Conservation (phyloP, 768 basidiomycete species). For the Sporobolomyces pararoseus region DNA sequence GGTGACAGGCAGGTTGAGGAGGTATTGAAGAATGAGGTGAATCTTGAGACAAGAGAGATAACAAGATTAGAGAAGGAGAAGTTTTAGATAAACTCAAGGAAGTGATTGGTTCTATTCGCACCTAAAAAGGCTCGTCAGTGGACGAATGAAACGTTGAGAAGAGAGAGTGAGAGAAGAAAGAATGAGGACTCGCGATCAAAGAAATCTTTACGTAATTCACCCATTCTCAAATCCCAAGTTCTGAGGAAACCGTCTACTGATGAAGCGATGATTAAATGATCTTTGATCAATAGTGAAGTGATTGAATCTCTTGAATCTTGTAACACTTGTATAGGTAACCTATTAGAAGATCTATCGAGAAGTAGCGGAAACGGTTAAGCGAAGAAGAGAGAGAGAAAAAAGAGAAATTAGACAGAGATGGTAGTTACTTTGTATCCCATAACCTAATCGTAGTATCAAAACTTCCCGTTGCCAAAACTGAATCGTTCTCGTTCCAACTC, state of each 20-base stretch:
- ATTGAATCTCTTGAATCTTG: constrained; percentile 85
- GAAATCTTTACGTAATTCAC: constrained; percentile 80
- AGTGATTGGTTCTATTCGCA: constrained; percentile 70
- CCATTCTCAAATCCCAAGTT: constrained; percentile 91
- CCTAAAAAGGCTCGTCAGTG: neutral
- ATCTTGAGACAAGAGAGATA: constrained; percentile 59
- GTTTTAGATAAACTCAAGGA: constrained; percentile 76
- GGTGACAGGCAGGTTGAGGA: constrained; percentile 59
- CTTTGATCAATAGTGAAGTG: constrained; percentile 67
- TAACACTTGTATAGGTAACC: constrained; percentile 83
- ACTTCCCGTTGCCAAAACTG: constrained; percentile 80
- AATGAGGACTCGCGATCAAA: constrained; percentile 63
- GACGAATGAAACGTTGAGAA: neutral
- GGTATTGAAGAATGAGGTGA: neutral
- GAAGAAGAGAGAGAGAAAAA: neutral
- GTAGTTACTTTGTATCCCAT: constrained; percentile 79
- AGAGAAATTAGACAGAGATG: constrained; percentile 17
- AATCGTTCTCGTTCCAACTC: constrained; percentile 82
- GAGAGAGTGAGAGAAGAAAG: neutral
- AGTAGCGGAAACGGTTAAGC: neutral
- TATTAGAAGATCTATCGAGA: constrained; percentile 61
- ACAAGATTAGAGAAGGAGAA: constrained; percentile 66
- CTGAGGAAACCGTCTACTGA: constrained; percentile 89
- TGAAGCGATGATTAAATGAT: constrained; percentile 65
- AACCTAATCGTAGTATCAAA: constrained; percentile 80